These are phyloP conservation scores for Abrus precatorius DNA, from an alignment of 306 rosid species.

Conservation along the genomic window DNA sequence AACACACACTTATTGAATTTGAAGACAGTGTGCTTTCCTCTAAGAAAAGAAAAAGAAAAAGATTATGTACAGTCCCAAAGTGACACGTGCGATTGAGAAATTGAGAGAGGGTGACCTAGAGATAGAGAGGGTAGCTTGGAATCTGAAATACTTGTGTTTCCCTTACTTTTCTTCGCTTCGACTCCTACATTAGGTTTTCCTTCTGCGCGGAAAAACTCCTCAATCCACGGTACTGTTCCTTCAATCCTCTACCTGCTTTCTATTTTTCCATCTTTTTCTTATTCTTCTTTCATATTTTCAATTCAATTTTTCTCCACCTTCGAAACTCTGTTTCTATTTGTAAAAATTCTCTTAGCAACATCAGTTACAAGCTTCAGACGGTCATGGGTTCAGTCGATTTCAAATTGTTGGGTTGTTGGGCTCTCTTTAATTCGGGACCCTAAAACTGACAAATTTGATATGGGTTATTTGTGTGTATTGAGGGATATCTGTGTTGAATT, in stretches of 20 bases:
- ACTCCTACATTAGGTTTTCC: conserved; percentile 30
- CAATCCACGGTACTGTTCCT: conserved; percentile 40
- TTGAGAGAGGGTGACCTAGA: not conserved
- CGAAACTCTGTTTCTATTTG: not conserved
- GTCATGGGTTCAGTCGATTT: conserved; percentile 24
- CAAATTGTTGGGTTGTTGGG: conserved; percentile 8
- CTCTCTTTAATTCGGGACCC: conserved; percentile 31
- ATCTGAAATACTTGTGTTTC: not conserved
- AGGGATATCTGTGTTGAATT: not conserved
- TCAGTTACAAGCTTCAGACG: not conserved
- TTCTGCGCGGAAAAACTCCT: conserved; percentile 9
- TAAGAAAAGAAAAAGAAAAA: no score
- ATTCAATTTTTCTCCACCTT: not conserved
- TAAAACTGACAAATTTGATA: not conserved
- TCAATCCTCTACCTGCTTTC: not conserved
- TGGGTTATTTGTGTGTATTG: not conserved
- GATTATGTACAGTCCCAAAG: no score
- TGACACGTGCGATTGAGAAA: not conserved
- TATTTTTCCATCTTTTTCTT: not conserved
- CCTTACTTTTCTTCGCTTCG: not conserved
- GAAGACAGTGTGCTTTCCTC: no score
- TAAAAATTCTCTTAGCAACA: not conserved
- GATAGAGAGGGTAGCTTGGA: not conserved
- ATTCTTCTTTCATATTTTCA: not conserved
- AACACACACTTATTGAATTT: no score